Conservation (phyloP, 176 grass and related monocot species). For the Paspalum vaginatum region DNA sequence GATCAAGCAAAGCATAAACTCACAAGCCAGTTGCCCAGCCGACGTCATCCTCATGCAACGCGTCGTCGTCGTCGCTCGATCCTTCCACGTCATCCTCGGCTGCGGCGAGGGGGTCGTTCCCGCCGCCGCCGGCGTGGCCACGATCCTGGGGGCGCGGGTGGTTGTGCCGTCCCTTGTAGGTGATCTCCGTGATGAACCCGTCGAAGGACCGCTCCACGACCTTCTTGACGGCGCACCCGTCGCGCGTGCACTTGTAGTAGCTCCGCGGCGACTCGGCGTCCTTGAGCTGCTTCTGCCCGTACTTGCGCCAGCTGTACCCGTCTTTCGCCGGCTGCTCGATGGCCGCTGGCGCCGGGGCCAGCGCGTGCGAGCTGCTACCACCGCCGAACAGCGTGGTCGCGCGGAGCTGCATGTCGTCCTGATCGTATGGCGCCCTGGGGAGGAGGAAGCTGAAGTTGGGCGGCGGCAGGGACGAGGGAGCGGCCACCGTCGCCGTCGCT, state of each 20-base stretch:
- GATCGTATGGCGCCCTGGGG: slow-evolving; percentile 21
- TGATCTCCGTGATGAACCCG: slow-evolving; percentile 81
- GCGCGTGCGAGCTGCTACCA: slow-evolving; percentile 3
- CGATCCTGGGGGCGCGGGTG: slow-evolving; percentile 40
- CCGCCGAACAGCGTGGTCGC: slow-evolving; percentile 25
- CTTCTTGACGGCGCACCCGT: slow-evolving; percentile 77
- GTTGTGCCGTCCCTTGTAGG: slow-evolving; percentile 78
- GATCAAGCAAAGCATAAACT: not conserved
- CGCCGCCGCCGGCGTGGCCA: not conserved
- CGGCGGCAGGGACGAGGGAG: slow-evolving; percentile 5
- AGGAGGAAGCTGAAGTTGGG: slow-evolving; percentile 29
- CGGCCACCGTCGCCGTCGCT: not conserved
- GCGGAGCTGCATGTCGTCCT: slow-evolving; percentile 42
- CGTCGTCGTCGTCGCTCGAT: slow-evolving; percentile 32
- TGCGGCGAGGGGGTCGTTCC: not conserved
- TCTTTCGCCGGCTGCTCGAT: slow-evolving; percentile 79
- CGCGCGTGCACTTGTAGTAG: slow-evolving; percentile 79
- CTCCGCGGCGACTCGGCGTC: slow-evolving; percentile 75
- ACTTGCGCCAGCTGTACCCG: slow-evolving; percentile 91
- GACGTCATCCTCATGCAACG: slow-evolving; percentile 31
- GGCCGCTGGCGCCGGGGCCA: slow-evolving; percentile 5
- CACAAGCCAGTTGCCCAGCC: slow-evolving; percentile 27
- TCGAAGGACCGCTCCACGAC: slow-evolving; percentile 69
- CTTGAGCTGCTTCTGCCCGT: slow-evolving; percentile 90
- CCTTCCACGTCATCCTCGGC: slow-evolving; percentile 6